Evolutionary conservation across 2,329 filamentous ascomycete species (phyloP), one percentile per base, ranked within the genome.

Genomic region (Metarhizium humberi): DNA sequence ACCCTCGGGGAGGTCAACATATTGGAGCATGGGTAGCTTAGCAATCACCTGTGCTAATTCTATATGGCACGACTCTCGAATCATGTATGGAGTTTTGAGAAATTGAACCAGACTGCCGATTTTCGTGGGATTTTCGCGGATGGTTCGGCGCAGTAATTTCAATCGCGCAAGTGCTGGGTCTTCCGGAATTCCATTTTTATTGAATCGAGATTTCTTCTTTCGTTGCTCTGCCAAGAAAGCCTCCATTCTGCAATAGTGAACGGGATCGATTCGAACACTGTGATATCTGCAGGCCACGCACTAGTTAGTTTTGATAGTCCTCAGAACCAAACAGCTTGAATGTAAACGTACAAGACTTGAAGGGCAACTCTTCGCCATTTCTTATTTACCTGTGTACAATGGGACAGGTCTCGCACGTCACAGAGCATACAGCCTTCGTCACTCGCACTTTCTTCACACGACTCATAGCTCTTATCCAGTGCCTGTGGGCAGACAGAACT

Each of bases 11-110:
- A 97, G 79, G 70, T 97, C 92, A 61, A 96, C 86, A 69, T 94
- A 96, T 68, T 83, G 86, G 48, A 97, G 76, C 65, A 92, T 91
- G 34, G 90, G 89, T 47, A 92, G 78, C 29, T 92, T 88, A 42
- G 90, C 90, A 50, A 96, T 87, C 30, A 88, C 90, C 52, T 91
- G 84, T 10, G 92, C 92, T 51, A 96, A 80, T 59, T 92, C 88
- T 54, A 88, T 81, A 68, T 94, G 90, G 67, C 82, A 88, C 1
- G 88, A 88, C 73, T 96, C 90, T 56, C 92, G 85, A 54, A 92
- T 86, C 92, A 96, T 96, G 71, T 96, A 96, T 6, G 92, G 90
- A 57, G 90, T 85, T 75, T 96, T 95, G 64, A 97, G 77, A 63
- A 86, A 91, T 65, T 86, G 75, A 5, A 96, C 89, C 46, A 83